Conservation (phyloP, 2,329 filamentous ascomycete species). For the Colletotrichum cuscutae region DNA sequence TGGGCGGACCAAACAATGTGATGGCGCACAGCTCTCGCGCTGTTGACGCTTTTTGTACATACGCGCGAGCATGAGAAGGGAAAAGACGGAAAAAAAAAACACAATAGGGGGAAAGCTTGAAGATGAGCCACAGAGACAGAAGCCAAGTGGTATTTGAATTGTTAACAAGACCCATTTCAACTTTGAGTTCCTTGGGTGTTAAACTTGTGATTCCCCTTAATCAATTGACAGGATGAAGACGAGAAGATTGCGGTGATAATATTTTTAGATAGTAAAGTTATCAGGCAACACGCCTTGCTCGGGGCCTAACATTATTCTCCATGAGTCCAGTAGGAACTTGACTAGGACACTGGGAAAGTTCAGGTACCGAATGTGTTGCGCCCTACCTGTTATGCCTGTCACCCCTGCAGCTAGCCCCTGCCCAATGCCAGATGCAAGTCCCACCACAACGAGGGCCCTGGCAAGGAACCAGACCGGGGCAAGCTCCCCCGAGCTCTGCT, state of each 20-base stretch:
- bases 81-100: constrained; percentile 26
- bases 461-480: constrained; percentile 14
- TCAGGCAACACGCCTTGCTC: not conserved
- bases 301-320: not conserved
- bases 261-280: not conserved
- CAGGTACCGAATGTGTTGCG: constrained; percentile 6
- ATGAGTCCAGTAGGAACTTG: not conserved
- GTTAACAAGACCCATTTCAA: not conserved
- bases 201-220: not conserved
- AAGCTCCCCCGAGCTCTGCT: constrained; percentile 32
- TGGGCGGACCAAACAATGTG: constrained; percentile 19
- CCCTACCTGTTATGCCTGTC: not conserved
- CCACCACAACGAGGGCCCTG: not conserved
- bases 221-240: no score
- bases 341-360: not conserved
- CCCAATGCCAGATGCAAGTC: not conserved
- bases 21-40: constrained; percentile 10
- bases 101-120: constrained; percentile 28
- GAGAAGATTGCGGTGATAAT: no score
- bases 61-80: constrained; percentile 9
- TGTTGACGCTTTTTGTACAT: constrained; percentile 29
- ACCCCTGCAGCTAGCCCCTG: constrained; percentile 15
- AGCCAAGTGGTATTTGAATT: constrained; percentile 16
- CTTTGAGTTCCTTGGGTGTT: not conserved
- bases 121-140: constrained; percentile 23